Evolutionary conservation across 805 yeast species (phyloP), one percentile per base, ranked within the genome.

Genomic region (Debaryomyces castellii): DNA sequence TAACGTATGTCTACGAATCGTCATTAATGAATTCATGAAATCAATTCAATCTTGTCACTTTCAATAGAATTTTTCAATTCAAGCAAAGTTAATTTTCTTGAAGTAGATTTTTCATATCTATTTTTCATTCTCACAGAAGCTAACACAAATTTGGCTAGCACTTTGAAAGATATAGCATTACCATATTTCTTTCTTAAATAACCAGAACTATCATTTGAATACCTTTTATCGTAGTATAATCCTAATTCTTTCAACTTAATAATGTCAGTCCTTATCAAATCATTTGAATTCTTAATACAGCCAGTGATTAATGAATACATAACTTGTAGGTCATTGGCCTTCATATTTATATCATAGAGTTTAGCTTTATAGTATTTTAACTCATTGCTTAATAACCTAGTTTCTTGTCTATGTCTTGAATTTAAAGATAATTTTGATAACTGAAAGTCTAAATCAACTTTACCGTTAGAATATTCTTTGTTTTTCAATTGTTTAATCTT

Each of bases 331-430:
- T 70, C 73, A 40, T 67, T 64, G 39, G 64, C 58, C 40, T 54
- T 60, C 44, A 65, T 38, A 40, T 68, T 64, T 43, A 72, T 58
- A 46, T 80, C 81, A 39, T 71, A 71, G 39, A 78, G 62, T 52
- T 73, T 77, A 43, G 80, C 73, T 51, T 65, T 72, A 58, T 72
- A 76, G 45, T 75, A 69, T 27, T 71, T 71, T 49, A 71, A 60
- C 55, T 78, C 79, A 40, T 66, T 64, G 38, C 69, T 69, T 27
- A 69, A 56, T 11, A 67, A 52, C 16, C 50, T 55, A 7, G 48
- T 36, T 42, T 42, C 46, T 32, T 22, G 37, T 17, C 17, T 20
- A 39, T 18, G 43, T 34, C n/a, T 44, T 10, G 52, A 41, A 16
- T 57, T 53, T 24, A 67, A 40, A 33, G 55, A 60, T 14, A 73